A percentile compares a stretch with the other conserved stretches of the same genome.
Conservation (phyloP, 345 rosid genomes). For the thale cress (Arabidopsis thaliana) region DNA sequence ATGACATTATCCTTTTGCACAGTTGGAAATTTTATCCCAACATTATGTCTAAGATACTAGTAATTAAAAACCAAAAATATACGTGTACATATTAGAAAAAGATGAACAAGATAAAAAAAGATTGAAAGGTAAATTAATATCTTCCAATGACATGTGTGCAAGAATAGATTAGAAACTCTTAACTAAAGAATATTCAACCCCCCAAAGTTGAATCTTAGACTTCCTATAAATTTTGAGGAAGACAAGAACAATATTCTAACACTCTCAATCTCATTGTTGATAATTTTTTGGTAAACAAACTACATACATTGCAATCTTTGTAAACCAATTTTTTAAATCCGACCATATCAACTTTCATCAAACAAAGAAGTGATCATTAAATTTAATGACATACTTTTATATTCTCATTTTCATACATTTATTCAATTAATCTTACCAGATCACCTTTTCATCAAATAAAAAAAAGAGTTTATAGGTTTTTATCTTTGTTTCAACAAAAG, state of each 20-base stretch:
- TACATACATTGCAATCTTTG: neutral
- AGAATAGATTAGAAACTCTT: neutral
- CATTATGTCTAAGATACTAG: neutral
- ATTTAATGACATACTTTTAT: no score
- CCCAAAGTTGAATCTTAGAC: neutral
- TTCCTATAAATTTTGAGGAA: slow-evolving; percentile 30
- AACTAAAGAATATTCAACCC: neutral
- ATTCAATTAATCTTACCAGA: neutral
- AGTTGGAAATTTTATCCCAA: neutral
- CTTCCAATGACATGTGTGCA: neutral
- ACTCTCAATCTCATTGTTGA: neutral
- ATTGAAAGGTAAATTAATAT: neutral
- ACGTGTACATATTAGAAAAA: neutral
- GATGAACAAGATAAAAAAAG: neutral
- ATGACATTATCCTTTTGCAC: neutral
- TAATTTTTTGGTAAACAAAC: neutral
- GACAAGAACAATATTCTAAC: slow-evolving; percentile 6
- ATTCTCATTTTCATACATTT: no score
- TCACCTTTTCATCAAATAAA: neutral
- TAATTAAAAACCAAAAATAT: neutral
- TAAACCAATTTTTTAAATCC: neutral
- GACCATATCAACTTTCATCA: neutral
- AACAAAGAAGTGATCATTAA: neutral
- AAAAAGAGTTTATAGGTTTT: neutral
- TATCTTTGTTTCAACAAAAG: neutral